Evolutionary conservation across 2,329 filamentous ascomycete genomes (phyloP).

Genomic region (Cladosporium sphaerospermum): DNA sequence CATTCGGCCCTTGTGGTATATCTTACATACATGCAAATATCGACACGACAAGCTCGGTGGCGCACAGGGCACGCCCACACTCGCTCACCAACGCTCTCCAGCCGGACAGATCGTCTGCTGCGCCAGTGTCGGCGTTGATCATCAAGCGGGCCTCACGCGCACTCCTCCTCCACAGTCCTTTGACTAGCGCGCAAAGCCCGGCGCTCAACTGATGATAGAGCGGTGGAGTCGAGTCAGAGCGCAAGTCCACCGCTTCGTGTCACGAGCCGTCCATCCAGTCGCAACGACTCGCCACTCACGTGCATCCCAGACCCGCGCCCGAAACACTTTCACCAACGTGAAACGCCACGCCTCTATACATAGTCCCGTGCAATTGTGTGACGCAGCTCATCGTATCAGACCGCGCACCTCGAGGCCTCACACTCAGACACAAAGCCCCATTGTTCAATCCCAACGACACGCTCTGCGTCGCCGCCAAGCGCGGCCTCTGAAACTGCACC

Average conservation of each 20-base stretch:
- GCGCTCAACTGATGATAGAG: neutral
- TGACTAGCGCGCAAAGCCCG: too few relatives aligned
- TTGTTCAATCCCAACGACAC: too few relatives aligned
- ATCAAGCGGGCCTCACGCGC: constrained; percentile 9
- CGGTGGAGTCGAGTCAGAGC: neutral
- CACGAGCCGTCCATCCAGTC: constrained; percentile 1
- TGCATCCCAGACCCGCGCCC: constrained; percentile 1
- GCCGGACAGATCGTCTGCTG: neutral
- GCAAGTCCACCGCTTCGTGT: neutral
- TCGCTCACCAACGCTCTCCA: neutral
- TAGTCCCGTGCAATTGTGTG: neutral
- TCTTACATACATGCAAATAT: neutral
- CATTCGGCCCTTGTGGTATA: neutral
- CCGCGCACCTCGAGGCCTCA: too few relatives aligned
- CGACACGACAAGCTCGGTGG: constrained; percentile 1
- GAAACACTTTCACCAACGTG: neutral
- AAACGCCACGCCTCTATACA: constrained; percentile 3
- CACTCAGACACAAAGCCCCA: too few relatives aligned
- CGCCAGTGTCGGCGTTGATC: neutral
- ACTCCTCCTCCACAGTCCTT: constrained; percentile 7
- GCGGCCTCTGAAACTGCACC: too few relatives aligned
- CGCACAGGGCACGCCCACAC: constrained; percentile 1
- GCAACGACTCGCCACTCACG: constrained; percentile 8
- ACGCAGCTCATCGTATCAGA: too few relatives aligned
- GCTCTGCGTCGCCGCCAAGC: too few relatives aligned